A percentile compares a stretch with the other conserved stretches of the same genome.
Evolutionary conservation across 345 rosid species (phyloP).

Genomic region (Orychophragmus violaceus): DNA sequence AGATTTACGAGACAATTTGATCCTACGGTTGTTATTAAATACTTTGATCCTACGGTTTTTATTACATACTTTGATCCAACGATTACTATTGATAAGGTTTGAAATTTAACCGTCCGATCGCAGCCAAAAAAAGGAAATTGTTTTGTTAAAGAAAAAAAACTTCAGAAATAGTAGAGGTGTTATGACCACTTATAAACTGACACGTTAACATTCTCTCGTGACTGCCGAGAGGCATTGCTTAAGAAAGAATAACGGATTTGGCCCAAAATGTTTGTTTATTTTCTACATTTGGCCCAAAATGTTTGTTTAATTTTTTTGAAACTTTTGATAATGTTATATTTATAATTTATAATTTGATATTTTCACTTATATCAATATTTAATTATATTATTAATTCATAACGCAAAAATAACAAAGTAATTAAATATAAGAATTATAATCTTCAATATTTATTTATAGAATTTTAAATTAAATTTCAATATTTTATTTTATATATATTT

Average conservation of each 20-base stretch:
- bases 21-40: slow-evolving; percentile 40
- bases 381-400: too few species aligned
- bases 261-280: neutral
- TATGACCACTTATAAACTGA: neutral
- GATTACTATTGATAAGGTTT: slow-evolving; percentile 41
- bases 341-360: too few species aligned
- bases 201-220: slow-evolving; percentile 28
- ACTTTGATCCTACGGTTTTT: slow-evolving; percentile 38
- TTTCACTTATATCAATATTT: too few species aligned
- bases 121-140: neutral
- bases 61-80: slow-evolving; percentile 36
- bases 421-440: too few species aligned
- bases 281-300: neutral
- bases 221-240: neutral
- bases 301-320: too few species aligned
- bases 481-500: too few species aligned
- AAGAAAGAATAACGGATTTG: neutral
- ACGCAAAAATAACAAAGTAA: too few species aligned
- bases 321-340: too few species aligned
- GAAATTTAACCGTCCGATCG: slow-evolving; percentile 48
- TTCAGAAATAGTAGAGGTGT: neutral
- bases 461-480: too few species aligned
- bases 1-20: slow-evolving; percentile 34
- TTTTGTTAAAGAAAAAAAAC: neutral
- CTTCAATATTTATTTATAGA: too few species aligned